Conservation (phyloP, 2,329 filamentous ascomycete genomes). For the Penicillium sclerotigenum region DNA sequence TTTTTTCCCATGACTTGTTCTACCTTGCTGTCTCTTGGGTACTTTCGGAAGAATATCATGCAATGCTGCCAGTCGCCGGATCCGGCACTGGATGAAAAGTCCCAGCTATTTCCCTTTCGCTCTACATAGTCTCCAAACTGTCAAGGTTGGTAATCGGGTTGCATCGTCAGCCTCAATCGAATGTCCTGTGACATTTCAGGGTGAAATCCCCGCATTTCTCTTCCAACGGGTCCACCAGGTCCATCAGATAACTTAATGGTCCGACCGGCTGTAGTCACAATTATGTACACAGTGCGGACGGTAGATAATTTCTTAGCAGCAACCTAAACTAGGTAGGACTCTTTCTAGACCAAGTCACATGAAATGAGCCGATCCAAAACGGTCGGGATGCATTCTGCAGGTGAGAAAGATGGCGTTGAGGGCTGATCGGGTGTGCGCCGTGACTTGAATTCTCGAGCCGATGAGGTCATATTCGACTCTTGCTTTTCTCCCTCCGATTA, state of each 20-base stretch:
- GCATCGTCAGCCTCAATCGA: neutral
- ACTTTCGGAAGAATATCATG: constrained; percentile 1
- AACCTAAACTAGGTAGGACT: constrained; percentile 1
- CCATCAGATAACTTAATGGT: constrained; percentile 2
- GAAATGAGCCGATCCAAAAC: constrained; percentile 15
- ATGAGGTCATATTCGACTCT: constrained; percentile 11
- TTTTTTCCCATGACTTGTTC: no score
- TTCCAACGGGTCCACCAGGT: neutral
- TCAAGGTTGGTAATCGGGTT: neutral
- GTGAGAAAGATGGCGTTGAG: constrained; percentile 1
- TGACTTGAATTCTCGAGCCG: neutral
- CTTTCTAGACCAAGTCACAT: constrained; percentile 10
- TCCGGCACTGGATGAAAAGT: neutral
- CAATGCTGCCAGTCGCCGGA: constrained; percentile 1
- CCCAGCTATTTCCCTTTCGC: neutral
- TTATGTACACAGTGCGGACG: neutral
- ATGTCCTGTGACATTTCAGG: constrained; percentile 1
- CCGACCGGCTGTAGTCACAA: neutral
- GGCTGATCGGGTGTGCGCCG: neutral
- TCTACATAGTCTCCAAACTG: neutral
- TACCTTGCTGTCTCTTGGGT: neutral
- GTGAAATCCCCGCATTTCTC: neutral
- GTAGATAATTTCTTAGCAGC: neutral
- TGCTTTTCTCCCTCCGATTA: neutral
- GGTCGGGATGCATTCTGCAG: constrained; percentile 15